Evolutionary conservation across 805 yeast genomes (phyloP).

Genomic region (Barnettozyma pratensis): DNA sequence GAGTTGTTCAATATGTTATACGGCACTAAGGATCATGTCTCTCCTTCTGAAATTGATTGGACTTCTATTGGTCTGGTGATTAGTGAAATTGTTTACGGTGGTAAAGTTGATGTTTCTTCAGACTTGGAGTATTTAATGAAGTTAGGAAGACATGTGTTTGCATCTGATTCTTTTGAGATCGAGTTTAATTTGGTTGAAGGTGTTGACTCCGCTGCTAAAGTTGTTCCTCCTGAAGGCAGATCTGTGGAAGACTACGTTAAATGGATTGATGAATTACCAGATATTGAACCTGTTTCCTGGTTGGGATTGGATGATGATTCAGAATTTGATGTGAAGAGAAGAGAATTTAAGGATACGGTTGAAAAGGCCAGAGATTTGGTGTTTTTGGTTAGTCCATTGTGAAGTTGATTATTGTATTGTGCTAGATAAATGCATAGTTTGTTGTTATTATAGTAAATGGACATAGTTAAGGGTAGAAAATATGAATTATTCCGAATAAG

Average conservation of each 20-base stretch:
- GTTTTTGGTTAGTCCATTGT: not conserved
- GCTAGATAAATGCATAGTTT: too few species aligned
- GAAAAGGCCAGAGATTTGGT: not conserved
- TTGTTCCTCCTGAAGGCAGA: conserved; percentile 44
- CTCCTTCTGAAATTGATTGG: conserved; percentile 53
- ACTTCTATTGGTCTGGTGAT: conserved; percentile 41
- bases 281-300: conserved; percentile 48
- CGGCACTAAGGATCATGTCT: conserved; percentile 29
- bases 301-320: conserved; percentile 42
- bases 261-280: conserved; percentile 56
- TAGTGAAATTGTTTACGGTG: conserved; percentile 58
- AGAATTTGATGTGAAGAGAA: conserved; percentile 28
- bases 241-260: conserved; percentile 27
- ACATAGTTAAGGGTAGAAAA: too few species aligned
- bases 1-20: conserved; percentile 31
- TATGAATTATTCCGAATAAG: too few species aligned
- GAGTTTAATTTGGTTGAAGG: conserved; percentile 38
- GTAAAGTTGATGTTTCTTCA: conserved; percentile 41
- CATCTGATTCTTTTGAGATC: conserved; percentile 32
- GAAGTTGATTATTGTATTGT: not conserved
- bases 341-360: conserved; percentile 7
- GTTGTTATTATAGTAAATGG: too few species aligned
- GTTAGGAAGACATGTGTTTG: conserved; percentile 37
- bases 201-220: conserved; percentile 9
- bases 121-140: conserved; percentile 36